Percentiles rank a stretch among this genome's conserved stretches.
These are phyloP conservation scores for Didymella arachidicola DNA, from an alignment of 2,329 filamentous ascomycete genomes.

Conservation along the genomic window DNA sequence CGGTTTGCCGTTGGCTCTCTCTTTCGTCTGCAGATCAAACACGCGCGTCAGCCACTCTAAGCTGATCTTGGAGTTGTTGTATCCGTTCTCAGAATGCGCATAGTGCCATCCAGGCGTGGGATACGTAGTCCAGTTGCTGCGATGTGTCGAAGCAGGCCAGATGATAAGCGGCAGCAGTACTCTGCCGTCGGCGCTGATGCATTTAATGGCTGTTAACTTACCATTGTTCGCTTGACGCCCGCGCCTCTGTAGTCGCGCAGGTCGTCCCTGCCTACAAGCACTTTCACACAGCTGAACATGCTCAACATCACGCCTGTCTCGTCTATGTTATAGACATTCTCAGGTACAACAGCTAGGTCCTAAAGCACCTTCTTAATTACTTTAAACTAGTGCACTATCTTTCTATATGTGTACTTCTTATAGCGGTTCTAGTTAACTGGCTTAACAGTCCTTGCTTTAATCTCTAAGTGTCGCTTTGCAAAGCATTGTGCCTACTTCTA, in stretches of 20 bases:
- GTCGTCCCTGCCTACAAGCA: slow-evolving; percentile 29
- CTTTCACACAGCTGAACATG: slow-evolving; percentile 29
- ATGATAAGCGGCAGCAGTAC: neutral
- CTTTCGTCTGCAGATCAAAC: neutral
- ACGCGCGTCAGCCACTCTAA: neutral
- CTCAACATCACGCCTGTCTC: slow-evolving; percentile 26
- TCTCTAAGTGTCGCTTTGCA: too few species aligned
- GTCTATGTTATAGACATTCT: neutral
- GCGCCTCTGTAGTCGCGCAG: slow-evolving; percentile 24
- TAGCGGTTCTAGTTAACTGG: too few species aligned
- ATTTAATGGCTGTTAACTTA: slow-evolving; percentile 6
- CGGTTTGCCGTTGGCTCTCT: neutral
- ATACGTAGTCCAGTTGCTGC: slow-evolving; percentile 11
- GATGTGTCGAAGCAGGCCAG: slow-evolving; percentile 5
- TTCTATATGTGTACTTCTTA: neutral
- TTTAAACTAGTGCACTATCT: neutral
- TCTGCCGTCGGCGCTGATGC: neutral
- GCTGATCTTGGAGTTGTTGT: neutral
- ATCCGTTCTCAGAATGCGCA: neutral
- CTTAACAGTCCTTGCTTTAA: neutral
- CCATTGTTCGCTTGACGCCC: slow-evolving; percentile 16
- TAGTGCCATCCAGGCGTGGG: slow-evolving; percentile 16
- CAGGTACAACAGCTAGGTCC: neutral
- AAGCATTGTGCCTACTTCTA: too few species aligned
- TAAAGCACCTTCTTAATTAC: neutral